Percentiles rank a stretch among this genome's conserved stretches.
These are phyloP conservation scores for Neospermospora avenae DNA, from an alignment of 2,329 filamentous ascomycete species.

Conservation along the genomic window DNA sequence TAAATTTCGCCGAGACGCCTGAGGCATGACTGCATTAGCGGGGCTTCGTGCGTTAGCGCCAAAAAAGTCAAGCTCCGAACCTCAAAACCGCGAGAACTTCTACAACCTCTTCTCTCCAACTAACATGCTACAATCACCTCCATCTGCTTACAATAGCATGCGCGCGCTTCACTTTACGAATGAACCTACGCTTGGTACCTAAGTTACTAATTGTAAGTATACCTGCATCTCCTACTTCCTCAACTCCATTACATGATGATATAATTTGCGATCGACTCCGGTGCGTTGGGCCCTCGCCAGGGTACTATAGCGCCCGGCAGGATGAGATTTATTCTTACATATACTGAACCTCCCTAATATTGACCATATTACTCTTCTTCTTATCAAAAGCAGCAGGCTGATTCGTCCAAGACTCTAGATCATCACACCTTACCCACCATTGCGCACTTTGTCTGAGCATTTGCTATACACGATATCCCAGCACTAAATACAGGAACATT, in stretches of 20 bases:
- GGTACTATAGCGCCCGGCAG: conserved; percentile 71
- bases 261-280: conserved; percentile 99
- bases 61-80: conserved; percentile 2
- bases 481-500: neutral
- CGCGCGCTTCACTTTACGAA: too few relatives aligned
- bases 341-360: conserved; percentile 67
- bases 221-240: neutral
- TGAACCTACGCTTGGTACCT: neutral
- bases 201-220: conserved; percentile 9
- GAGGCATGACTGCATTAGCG: conserved; percentile 21
- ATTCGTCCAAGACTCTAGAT: conserved; percentile 1
- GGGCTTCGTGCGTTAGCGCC: neutral
- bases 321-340: conserved; percentile 99
- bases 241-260: conserved; percentile 65
- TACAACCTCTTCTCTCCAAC: neutral
- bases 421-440: neutral
- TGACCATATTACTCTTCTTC: neutral
- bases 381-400: neutral
- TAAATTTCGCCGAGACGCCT: conserved; percentile 13
- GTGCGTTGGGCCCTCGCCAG: conserved; percentile 85
- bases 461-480: neutral
- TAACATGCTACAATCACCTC: neutral
- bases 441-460: neutral
- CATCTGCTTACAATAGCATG: neutral
- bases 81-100: conserved; percentile 16